Evolutionary conservation across 257 asterid species (phyloP).

Genomic region (Phtheirospermum japonicum): DNA sequence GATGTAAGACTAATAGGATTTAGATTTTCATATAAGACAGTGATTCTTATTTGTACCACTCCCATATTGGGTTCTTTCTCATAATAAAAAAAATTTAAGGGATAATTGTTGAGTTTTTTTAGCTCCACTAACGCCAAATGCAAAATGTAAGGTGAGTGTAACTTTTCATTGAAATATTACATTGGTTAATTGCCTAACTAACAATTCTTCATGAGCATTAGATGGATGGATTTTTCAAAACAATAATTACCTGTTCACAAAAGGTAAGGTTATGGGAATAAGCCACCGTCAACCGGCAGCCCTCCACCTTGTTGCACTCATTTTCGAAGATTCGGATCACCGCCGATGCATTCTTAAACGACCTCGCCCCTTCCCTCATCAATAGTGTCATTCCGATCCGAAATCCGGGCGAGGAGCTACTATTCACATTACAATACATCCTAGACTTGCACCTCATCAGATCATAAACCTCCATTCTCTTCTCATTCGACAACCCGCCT

Average conservation of each 20-base stretch:
- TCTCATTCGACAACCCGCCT: slow-evolving; percentile 63
- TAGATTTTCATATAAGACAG: too few species aligned
- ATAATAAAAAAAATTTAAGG: too few species aligned
- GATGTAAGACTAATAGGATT: too few species aligned
- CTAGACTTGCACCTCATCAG: slow-evolving; percentile 62
- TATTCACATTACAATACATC: slow-evolving; percentile 37
- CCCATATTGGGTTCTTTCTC: too few species aligned
- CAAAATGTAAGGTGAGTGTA: too few species aligned
- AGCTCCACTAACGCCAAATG: too few species aligned
- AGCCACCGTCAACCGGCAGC: slow-evolving; percentile 57
- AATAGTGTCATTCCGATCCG: slow-evolving; percentile 58
- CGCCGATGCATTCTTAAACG: slow-evolving; percentile 52
- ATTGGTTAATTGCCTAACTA: too few species aligned
- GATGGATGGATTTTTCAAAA: too few species aligned
- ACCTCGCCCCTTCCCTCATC: slow-evolving; percentile 61
- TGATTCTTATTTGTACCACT: too few species aligned
- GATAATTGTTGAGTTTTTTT: too few species aligned
- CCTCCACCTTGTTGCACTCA: slow-evolving; percentile 51
- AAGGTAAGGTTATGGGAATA: slow-evolving; percentile 57
- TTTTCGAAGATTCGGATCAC: slow-evolving; percentile 48
- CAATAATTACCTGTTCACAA: slow-evolving; percentile 54
- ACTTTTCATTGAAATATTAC: too few species aligned
- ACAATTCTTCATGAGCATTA: too few species aligned
- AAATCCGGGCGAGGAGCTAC: slow-evolving; percentile 27
- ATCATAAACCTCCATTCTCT: slow-evolving; percentile 55